phyloP scores from a whole-genome alignment of 495 filamentous ascomycete species.

The Cryomyces antarcticus region DNA sequence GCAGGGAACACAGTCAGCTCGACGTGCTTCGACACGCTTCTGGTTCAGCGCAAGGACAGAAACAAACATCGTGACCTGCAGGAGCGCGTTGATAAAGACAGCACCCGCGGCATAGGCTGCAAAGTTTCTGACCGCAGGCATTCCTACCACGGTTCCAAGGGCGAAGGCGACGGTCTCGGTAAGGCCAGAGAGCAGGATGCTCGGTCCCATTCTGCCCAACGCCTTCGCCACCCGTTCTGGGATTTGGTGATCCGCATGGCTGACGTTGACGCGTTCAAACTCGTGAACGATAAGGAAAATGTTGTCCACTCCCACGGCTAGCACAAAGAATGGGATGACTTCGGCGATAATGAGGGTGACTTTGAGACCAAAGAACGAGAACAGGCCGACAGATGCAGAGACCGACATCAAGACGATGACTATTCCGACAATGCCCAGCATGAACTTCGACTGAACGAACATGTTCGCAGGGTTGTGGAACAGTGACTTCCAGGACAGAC shows the following conservation, averaged over 20 bases:
- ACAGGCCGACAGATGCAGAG: slow-evolving; percentile 79
- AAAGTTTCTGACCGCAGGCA: slow-evolving; percentile 95
- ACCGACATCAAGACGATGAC: slow-evolving; percentile 94
- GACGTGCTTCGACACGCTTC: slow-evolving; percentile 57
- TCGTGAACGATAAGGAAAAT: slow-evolving; percentile 98
- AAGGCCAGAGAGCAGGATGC: slow-evolving; percentile 82
- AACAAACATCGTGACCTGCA: slow-evolving; percentile 93
- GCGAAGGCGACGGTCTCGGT: slow-evolving; percentile 89
- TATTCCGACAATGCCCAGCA: slow-evolving; percentile 78
- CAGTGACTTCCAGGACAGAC: slow-evolving; percentile 51
- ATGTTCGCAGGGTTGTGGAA: slow-evolving; percentile 61
- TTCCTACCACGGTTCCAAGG: slow-evolving; percentile 80
- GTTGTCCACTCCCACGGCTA: slow-evolving; percentile 94
- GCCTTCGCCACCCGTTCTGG: slow-evolving; percentile 67
- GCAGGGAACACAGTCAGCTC: slow-evolving; percentile 90
- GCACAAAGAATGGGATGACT: slow-evolving; percentile 90
- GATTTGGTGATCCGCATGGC: slow-evolving; percentile 67
- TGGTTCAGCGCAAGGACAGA: slow-evolving; percentile 84
- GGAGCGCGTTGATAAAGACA: slow-evolving; percentile 84
- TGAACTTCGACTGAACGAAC: slow-evolving; percentile 88
- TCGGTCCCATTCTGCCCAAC: slow-evolving; percentile 83
- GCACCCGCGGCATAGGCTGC: slow-evolving; percentile 90
- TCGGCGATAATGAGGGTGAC: slow-evolving; percentile 95
- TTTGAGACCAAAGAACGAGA: slow-evolving; percentile 73
- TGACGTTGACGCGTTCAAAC: slow-evolving; percentile 85